Base-by-base conservation (phyloP, 2,329 filamentous ascomycete genomes). In the Hymenoscyphus albidus region DNA sequence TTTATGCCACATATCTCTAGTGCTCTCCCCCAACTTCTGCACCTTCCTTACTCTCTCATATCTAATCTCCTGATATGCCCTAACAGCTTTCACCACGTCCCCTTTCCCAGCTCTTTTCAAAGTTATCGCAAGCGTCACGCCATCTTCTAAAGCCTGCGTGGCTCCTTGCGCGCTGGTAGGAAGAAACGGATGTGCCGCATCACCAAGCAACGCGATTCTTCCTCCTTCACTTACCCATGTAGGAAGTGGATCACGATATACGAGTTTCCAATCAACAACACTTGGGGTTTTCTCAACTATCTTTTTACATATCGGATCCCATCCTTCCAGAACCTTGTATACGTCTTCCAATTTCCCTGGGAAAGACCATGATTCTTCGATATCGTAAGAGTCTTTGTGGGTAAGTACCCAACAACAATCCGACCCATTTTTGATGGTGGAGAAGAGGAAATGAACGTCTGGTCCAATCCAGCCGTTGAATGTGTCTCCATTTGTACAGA, bases 151-250 rank as follows among this genome's bases (percentile, higher is more conserved):
- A 0, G 77, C 78, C 70, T 76, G 76, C 35, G 76, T 77, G 5
- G 87, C 87, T 3, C 88, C 88, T 73, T 90, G 87, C 60, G 83
- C 87, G 72, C 89, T 87, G 67, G 89, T 83, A 1, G 87, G 86
- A 81, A 89, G 83, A 82, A 88, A 88, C 1, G 87, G 87, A 71
- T 90, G 87, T 1, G 81, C 87, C 4, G 88, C 87, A 70, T 91
- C 88, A 6, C 88, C 88, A 14, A 91, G 74, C 0, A 90, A 76
- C 56, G 62, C 66, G 35, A 74, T 70, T 14, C 69, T 61, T 10
- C 70, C 42, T 68, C 74, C 22, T 74, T 67, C 39, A 66, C 72
- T 48, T 72, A 72, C 27, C 74, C 78, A 72, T 74, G 70, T 61
- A 51, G 73, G 60, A 38, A 70, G 39, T 57, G 71, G 70, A 65